Conservation (phyloP, 495 filamentous ascomycete species). For the Lasiosphaeria hispida region DNA sequence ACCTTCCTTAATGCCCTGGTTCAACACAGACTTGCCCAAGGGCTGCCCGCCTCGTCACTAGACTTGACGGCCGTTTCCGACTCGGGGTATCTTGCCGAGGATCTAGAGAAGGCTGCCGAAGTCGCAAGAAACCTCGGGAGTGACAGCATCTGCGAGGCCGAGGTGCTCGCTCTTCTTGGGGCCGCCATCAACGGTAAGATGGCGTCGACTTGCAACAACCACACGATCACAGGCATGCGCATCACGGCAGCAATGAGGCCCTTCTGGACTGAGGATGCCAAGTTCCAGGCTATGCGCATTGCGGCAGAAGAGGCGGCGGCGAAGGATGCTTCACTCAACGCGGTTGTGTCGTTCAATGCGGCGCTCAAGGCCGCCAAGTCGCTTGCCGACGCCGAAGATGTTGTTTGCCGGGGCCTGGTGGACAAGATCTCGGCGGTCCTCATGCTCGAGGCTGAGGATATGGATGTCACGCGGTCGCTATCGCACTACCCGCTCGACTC, state of each 20-base stretch:
- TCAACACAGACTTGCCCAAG: constrained; percentile 44
- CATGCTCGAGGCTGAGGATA: constrained; percentile 52
- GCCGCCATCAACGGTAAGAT: constrained; percentile 46
- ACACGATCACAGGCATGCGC: constrained; percentile 53
- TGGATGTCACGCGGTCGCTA: constrained; percentile 47
- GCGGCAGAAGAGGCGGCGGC: constrained; percentile 45
- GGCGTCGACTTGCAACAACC: constrained; percentile 40
- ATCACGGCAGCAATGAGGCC: constrained; percentile 45
- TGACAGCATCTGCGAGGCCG: constrained; percentile 51
- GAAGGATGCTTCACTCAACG: constrained; percentile 33
- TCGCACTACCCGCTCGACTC: constrained; percentile 53
- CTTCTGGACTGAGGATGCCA: constrained; percentile 52
- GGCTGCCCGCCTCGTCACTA: constrained; percentile 50
- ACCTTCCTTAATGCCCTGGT: constrained; percentile 58
- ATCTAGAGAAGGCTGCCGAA: constrained; percentile 45
- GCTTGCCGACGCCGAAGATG: constrained; percentile 43
- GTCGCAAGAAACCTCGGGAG: constrained; percentile 49
- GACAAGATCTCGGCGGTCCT: constrained; percentile 50
- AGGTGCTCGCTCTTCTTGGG: constrained; percentile 48
- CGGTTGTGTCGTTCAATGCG: constrained; percentile 40
- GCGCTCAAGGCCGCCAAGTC: constrained; percentile 42
- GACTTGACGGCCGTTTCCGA: constrained; percentile 56
- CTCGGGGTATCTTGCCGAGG: constrained; percentile 54
- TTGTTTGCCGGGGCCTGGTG: constrained; percentile 44
- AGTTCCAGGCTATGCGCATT: constrained; percentile 49